These are phyloP conservation scores for Pestalotiopsis sp. DNA, from an alignment of 2,329 filamentous ascomycete species.

Conservation along the genomic window DNA sequence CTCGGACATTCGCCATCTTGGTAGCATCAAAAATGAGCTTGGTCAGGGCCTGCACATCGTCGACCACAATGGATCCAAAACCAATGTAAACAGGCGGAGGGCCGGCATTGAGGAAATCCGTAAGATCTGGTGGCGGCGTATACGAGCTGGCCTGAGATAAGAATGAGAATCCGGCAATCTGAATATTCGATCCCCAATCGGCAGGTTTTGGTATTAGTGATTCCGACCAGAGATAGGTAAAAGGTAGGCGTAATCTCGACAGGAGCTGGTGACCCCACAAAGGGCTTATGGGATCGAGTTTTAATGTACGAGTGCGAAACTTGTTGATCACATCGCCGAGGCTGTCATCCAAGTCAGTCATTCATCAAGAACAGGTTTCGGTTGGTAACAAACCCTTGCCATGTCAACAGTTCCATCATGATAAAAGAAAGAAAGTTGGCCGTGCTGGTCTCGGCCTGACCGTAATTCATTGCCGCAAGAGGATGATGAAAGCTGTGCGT, in stretches of 20 bases:
- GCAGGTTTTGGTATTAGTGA: constrained; percentile 65
- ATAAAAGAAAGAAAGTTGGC: constrained; percentile 70
- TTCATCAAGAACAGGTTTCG: neutral
- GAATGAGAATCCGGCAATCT: constrained; percentile 65
- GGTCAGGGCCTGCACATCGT: constrained; percentile 53
- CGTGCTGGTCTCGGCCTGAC: constrained; percentile 44
- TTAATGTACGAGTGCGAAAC: constrained; percentile 63
- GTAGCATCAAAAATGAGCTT: constrained; percentile 61
- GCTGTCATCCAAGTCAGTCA: constrained; percentile 15
- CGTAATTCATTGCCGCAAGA: constrained; percentile 42
- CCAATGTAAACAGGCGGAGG: constrained; percentile 66
- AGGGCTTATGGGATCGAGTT: constrained; percentile 65
- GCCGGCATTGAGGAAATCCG: constrained; percentile 36
- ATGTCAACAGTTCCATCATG: constrained; percentile 72
- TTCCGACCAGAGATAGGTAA: constrained; percentile 73
- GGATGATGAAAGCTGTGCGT: constrained; percentile 72
- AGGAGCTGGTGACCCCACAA: constrained; percentile 69
- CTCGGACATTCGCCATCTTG: constrained; percentile 55
- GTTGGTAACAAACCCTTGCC: constrained; percentile 59
- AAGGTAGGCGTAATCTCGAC: constrained; percentile 62
- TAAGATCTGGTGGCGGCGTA: constrained; percentile 54
- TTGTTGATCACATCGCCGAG: constrained; percentile 68
- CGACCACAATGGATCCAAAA: constrained; percentile 65
- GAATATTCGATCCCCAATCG: constrained; percentile 63
- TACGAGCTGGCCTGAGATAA: constrained; percentile 54